phyloP scores from a whole-genome alignment of 805 yeast species.

The Saccharomycodes ludwigii region DNA sequence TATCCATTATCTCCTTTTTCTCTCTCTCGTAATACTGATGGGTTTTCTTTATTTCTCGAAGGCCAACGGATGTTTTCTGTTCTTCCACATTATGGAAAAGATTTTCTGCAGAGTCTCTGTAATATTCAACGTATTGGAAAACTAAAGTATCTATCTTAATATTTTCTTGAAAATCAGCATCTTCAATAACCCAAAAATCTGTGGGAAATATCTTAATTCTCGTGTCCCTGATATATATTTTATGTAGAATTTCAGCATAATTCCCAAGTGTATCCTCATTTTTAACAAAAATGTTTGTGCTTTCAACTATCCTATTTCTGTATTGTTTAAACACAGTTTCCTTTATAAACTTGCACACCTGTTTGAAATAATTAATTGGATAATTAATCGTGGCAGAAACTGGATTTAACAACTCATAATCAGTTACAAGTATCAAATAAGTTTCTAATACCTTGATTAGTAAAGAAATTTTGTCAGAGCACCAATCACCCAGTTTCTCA shows the following conservation, averaged over 20 bases:
- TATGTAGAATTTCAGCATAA: constrained; percentile 16
- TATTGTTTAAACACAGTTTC: constrained; percentile 12
- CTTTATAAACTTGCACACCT: constrained; percentile 12
- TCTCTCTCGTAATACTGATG: constrained; percentile 34
- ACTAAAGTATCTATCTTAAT: constrained; percentile 2
- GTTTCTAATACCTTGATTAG: constrained; percentile 14
- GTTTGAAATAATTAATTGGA: constrained; percentile 9
- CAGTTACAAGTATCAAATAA: constrained; percentile 18
- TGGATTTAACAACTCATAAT: constrained; percentile 18
- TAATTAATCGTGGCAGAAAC: constrained; percentile 8
- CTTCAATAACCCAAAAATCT: constrained; percentile 16
- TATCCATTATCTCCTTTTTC: constrained; percentile 12
- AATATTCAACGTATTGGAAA: constrained; percentile 15
- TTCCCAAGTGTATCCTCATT: no score
- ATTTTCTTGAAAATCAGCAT: constrained; percentile 12
- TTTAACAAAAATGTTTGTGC: constrained; percentile 5
- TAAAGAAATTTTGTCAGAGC: no score
- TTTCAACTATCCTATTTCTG: constrained; percentile 10
- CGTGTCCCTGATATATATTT: constrained; percentile 20
- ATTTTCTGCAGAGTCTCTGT: constrained; percentile 13
- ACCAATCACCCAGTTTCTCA: no score
- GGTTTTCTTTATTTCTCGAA: constrained; percentile 27
- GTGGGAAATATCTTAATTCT: constrained; percentile 15
- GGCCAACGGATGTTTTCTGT: constrained; percentile 11
- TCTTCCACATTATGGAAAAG: constrained; percentile 9